phyloP scores from a whole-genome alignment of 352 stramenopile species.

The Phytopythium vexans region DNA sequence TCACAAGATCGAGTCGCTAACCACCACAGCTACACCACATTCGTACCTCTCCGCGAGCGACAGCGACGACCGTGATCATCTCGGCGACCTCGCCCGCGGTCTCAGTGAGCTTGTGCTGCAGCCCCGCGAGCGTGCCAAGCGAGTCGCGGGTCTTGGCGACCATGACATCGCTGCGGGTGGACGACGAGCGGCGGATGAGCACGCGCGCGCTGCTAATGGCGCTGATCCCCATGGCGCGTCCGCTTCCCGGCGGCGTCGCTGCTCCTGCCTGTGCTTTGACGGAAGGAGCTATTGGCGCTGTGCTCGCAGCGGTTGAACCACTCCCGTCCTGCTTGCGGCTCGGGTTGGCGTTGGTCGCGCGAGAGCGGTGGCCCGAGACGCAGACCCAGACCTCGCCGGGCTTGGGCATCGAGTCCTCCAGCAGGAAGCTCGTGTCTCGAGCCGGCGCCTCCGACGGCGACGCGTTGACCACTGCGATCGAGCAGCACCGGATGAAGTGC shows the following conservation, averaged over 20 bases:
- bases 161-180: slow-evolving; percentile 1
- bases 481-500: slow-evolving; percentile 57
- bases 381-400: slow-evolving; percentile 75
- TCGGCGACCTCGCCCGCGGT: slow-evolving; percentile 49
- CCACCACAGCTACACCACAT: not conserved
- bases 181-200: slow-evolving; percentile 1
- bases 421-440: slow-evolving; percentile 46
- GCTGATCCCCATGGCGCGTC: not conserved
- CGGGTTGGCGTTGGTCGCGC: slow-evolving; percentile 22
- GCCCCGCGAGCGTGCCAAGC: slow-evolving; percentile 29
- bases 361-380: slow-evolving; percentile 46
- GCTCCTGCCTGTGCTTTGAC: no score
- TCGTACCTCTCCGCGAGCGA: slow-evolving; percentile 63
- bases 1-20: not conserved
- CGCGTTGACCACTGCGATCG: slow-evolving; percentile 43
- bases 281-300: not conserved
- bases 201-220: slow-evolving; percentile 6
- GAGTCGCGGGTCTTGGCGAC: slow-evolving; percentile 16
- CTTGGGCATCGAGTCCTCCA: slow-evolving; percentile 79
- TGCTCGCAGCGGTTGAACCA: not conserved
- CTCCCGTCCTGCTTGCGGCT: slow-evolving; percentile 25
- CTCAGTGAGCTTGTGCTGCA: slow-evolving; percentile 49
- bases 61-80: slow-evolving; percentile 71
- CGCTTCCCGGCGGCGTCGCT: no score
- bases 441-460: slow-evolving; percentile 24